Evolutionary conservation across 2,329 filamentous ascomycete species (phyloP).

Genomic region (Fusarium dlaminii): DNA sequence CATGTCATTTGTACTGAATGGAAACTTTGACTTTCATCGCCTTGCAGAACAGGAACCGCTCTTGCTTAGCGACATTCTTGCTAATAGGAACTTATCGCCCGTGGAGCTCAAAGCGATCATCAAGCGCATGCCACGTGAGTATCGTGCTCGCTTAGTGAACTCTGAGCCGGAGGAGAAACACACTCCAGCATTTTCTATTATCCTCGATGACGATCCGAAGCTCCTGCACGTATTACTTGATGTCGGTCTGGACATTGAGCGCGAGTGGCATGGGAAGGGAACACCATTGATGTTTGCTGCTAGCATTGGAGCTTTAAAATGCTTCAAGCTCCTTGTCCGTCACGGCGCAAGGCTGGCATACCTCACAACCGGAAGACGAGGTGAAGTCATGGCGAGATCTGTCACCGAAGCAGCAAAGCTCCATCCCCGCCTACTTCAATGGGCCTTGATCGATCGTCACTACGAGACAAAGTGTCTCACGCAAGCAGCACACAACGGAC

Average conservation of each 20-base stretch:
- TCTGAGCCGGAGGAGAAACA: background rate
- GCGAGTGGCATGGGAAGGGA: constrained; percentile 18
- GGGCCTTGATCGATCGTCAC: constrained; percentile 32
- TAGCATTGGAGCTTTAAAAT: constrained; percentile 8
- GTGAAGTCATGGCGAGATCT: constrained; percentile 15
- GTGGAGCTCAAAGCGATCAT: constrained; percentile 15
- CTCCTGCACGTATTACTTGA: constrained; percentile 21
- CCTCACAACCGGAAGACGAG: constrained; percentile 2
- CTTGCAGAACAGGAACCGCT: constrained; percentile 23
- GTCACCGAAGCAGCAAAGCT: constrained; percentile 15
- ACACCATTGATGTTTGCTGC: constrained; percentile 38
- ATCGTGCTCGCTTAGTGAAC: constrained; percentile 21
- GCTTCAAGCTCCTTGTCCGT: constrained; percentile 34
- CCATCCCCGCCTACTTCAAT: constrained; percentile 25
- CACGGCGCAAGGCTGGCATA: constrained; percentile 32
- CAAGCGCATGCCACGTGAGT: constrained; percentile 26
- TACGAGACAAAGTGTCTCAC: constrained; percentile 19
- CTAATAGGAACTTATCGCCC: background rate
- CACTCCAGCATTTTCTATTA: constrained; percentile 3
- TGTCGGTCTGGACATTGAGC: constrained; percentile 29
- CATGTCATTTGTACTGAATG: constrained; percentile 22
- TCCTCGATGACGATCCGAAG: background rate
- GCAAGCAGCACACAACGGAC: background rate
- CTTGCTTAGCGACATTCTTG: background rate
- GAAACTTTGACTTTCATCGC: constrained; percentile 30